Evolutionary conservation across 129 eudicot species (phyloP).

Genomic region (Tagetes erecta): DNA sequence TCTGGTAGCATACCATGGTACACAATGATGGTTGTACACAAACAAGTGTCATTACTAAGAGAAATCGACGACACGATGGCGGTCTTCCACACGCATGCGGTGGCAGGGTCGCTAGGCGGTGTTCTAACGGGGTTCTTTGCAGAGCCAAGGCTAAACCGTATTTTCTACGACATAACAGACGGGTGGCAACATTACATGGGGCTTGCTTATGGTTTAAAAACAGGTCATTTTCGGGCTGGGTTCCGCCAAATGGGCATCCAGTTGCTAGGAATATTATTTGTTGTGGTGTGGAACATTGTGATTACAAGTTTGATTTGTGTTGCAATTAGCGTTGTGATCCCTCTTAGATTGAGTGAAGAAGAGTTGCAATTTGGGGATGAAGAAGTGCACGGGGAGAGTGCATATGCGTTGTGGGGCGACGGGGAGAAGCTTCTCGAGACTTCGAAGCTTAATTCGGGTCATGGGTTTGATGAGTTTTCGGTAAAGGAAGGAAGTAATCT

Average conservation of each 20-base stretch:
- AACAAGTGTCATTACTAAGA: conserved; percentile 49
- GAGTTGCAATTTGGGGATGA: conserved; percentile 52
- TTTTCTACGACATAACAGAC: conserved; percentile 40
- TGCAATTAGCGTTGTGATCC: conserved; percentile 36
- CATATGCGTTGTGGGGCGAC: conserved; percentile 49
- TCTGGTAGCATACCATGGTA: conserved; percentile 83
- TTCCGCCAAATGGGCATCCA: conserved; percentile 54
- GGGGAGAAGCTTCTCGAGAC: conserved; percentile 43
- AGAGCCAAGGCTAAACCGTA: conserved; percentile 49
- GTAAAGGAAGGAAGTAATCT: conserved; percentile 23
- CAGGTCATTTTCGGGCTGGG: conserved; percentile 39
- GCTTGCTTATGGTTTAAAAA: conserved; percentile 43
- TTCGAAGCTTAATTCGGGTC: conserved; percentile 42
- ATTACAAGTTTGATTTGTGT: conserved; percentile 52
- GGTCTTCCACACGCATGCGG: conserved; percentile 81
- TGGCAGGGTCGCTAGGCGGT: conserved; percentile 70
- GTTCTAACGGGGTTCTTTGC: conserved; percentile 59
- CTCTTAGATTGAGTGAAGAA: conserved; percentile 50
- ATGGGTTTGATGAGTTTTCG: conserved; percentile 41
- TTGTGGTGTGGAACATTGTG: conserved; percentile 48
- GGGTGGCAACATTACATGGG: conserved; percentile 57
- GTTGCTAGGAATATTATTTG: conserved; percentile 45
- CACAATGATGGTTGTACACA: conserved; percentile 86
- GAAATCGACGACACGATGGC: conserved; percentile 79
- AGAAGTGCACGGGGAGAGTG: conserved; percentile 56